Evolutionary conservation across 495 filamentous ascomycete genomes (phyloP).

Genomic region (Baudoinia panamericana): DNA sequence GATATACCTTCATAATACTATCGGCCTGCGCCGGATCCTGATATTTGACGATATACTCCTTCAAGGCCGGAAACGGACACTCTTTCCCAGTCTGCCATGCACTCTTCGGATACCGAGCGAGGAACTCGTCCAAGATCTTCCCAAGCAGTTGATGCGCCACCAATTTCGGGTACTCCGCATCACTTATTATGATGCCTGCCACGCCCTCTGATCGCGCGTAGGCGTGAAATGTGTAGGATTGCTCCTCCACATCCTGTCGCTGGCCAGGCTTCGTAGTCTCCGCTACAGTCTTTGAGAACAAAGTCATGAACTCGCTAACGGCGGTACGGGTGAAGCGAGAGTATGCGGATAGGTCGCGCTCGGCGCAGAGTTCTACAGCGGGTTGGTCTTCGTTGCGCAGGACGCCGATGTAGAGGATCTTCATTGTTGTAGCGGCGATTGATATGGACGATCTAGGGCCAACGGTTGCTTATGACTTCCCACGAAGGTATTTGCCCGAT

Average conservation of each 20-base stretch:
- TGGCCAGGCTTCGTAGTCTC: conserved; percentile 76
- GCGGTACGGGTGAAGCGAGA: conserved; percentile 62
- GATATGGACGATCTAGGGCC: neutral
- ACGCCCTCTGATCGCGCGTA: conserved; percentile 82
- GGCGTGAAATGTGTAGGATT: conserved; percentile 80
- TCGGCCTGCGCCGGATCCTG: conserved; percentile 25
- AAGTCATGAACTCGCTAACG: conserved; percentile 54
- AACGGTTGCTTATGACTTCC: too few relatives aligned
- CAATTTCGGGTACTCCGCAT: conserved; percentile 76
- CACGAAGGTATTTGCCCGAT: too few relatives aligned
- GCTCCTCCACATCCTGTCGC: conserved; percentile 82
- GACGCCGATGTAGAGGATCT: conserved; percentile 86
- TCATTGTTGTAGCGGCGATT: conserved; percentile 44
- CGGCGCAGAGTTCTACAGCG: conserved; percentile 65
- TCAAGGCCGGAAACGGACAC: conserved; percentile 54
- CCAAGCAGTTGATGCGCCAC: conserved; percentile 90
- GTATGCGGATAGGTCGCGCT: conserved; percentile 68
- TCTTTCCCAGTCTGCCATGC: conserved; percentile 41
- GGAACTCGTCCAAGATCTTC: conserved; percentile 88
- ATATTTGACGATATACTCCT: conserved; percentile 46
- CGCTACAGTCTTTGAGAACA: conserved; percentile 59
- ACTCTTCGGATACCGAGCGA: conserved; percentile 60
- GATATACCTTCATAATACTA: conserved; percentile 43
- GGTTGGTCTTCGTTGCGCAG: conserved; percentile 70
- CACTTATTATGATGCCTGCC: conserved; percentile 75